Evolutionary conservation across 192 early-diverging fungal genomes (phyloP).

Genomic region (Dissophora globulifera): DNA sequence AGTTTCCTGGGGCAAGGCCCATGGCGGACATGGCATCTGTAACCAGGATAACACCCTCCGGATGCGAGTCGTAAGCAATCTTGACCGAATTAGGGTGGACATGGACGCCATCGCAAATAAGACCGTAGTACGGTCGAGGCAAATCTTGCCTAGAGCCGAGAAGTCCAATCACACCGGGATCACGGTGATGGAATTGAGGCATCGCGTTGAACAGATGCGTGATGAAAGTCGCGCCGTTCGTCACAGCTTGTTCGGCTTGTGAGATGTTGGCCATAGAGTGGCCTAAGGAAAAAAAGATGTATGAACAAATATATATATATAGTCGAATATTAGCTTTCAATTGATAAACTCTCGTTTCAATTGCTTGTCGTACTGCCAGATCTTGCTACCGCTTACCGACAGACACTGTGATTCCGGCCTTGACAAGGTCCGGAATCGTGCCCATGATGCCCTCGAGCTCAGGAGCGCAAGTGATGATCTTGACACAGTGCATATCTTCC

Average conservation of each 20-base stretch:
- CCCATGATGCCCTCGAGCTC: slow-evolving; percentile 79
- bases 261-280: slow-evolving; percentile 75
- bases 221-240: slow-evolving; percentile 72
- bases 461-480: slow-evolving; percentile 82
- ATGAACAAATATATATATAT: too few species aligned
- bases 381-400: slow-evolving; percentile 45
- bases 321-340: too few species aligned
- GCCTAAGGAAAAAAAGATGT: slow-evolving; percentile 33
- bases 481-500: slow-evolving; percentile 44
- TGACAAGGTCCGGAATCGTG: slow-evolving; percentile 70
- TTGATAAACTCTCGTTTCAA: too few species aligned
- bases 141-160: slow-evolving; percentile 64
- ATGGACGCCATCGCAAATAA: slow-evolving; percentile 87
- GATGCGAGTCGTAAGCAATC: slow-evolving; percentile 85
- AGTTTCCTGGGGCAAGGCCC: slow-evolving; percentile 70
- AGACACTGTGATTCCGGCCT: slow-evolving; percentile 70
- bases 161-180: slow-evolving; percentile 83
- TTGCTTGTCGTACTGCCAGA: too few species aligned
- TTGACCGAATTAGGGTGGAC: slow-evolving; percentile 84
- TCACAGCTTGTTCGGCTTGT: slow-evolving; percentile 68
- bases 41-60: slow-evolving; percentile 78
- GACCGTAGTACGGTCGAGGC: slow-evolving; percentile 81
- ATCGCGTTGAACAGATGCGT: slow-evolving; percentile 91
- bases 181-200: slow-evolving; percentile 89
- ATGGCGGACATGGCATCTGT: slow-evolving; percentile 85